A percentile compares a stretch with the other conserved stretches of the same genome.
These are phyloP conservation scores for Leishmania braziliensis DNA, from an alignment of 208 protist genomes.

Conservation along the genomic window DNA sequence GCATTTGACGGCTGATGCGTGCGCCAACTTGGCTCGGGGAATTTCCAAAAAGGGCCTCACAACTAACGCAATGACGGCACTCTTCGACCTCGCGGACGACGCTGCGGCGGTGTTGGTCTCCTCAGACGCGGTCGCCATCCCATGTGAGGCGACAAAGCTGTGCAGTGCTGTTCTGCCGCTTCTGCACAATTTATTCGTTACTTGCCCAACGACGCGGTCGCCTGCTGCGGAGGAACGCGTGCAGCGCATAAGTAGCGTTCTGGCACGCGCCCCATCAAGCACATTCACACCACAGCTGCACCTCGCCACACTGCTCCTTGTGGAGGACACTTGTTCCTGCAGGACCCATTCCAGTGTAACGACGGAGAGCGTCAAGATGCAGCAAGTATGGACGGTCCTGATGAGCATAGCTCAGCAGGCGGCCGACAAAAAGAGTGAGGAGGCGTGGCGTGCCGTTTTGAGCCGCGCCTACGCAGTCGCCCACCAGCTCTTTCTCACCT, in stretches of 20 bases:
- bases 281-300: slow-evolving; percentile 11
- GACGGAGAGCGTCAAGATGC: slow-evolving; percentile 14
- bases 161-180: slow-evolving; percentile 9
- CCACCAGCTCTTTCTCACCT: slow-evolving; percentile 13
- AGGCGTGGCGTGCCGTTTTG: slow-evolving; percentile 21
- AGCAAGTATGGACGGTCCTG: slow-evolving; percentile 15
- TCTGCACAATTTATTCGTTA: slow-evolving; percentile 10
- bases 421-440: neutral
- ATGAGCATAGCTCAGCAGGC: neutral
- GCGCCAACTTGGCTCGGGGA: slow-evolving; percentile 5
- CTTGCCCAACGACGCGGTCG: slow-evolving; percentile 11
- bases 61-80: neutral
- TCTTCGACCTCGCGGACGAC: slow-evolving; percentile 12
- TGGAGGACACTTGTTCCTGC: slow-evolving; percentile 18
- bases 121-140: neutral
- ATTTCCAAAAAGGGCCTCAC: slow-evolving; percentile 7
- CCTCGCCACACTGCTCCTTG: slow-evolving; percentile 19
- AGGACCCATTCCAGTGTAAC: neutral
- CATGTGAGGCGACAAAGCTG: neutral
- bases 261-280: neutral
- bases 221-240: slow-evolving; percentile 8
- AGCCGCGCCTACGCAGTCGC: slow-evolving; percentile 10
- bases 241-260: neutral
- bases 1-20: neutral
- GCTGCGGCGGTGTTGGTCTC: neutral